Base-by-base conservation (phyloP, 805 yeast species). In the Saturnispora diversa region DNA sequence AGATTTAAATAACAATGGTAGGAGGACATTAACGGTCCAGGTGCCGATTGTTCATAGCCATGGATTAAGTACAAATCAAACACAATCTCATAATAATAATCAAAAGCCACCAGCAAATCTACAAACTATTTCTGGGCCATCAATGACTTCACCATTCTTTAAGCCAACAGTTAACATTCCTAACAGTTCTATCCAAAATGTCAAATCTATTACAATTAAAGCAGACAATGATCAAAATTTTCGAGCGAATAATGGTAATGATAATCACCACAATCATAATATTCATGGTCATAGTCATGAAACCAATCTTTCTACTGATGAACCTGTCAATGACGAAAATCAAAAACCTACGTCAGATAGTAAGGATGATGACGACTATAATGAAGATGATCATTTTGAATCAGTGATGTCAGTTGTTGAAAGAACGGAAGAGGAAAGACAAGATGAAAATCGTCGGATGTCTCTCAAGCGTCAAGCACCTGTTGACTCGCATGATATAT, bases 391-490 rank as follows among this genome's bases (percentile, higher is more conserved):
- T 10, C 25, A 36, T 22, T 30, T 27, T 20, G 32, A 28, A n/a
- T 40, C 43, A 9, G 39, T 30, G 8, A 39, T 38, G 34, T 38
- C 49, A 5, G 39, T 37, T 23, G 20, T 31, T 50, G 58, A 50
- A 54, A 31, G 60, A 52, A 34, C 50, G 42, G 47, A 48, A 48
- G 40, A 53, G 49, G 47, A 50, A 50, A 40, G 50, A 53, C 26
- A 54, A 44, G 52, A 61, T 53, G 52, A 60, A 41, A 48, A 46
- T 42, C 45, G 56, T 52, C 49, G 64, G 40, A 50, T 55, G 49
- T 62, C 64, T 2, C 42, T 64, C 33, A 76, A 75, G 48, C 62
- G 81, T 49, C 74, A 67, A 48, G 77, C 80, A 1, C 72, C 80
- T 11, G 7, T 35, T 3, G 79, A 75, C 47, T 62, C 73, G 9